A percentile compares a stretch with the other conserved stretches of the same genome.
Evolutionary conservation across 2,329 filamentous ascomycete species (phyloP).

Genomic region (Aspergillus nomiae): DNA sequence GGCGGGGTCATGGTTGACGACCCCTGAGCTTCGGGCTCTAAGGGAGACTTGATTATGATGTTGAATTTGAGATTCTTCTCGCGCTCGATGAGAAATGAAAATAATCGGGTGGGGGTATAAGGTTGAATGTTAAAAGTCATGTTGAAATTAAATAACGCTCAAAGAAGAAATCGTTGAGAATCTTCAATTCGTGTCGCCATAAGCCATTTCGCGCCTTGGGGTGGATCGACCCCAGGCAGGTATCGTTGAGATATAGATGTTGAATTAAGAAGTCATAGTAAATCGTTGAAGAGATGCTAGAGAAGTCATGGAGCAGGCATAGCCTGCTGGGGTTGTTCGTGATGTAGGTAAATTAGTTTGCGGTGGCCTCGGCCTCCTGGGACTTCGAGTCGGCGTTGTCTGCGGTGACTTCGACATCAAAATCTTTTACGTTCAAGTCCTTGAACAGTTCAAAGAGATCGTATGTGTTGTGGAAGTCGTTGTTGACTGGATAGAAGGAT

Average conservation of each 20-base stretch:
- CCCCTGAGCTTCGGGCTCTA: constrained; percentile 9
- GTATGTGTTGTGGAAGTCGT: constrained; percentile 86
- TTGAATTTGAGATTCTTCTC: constrained; percentile 21
- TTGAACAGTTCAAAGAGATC: constrained; percentile 86
- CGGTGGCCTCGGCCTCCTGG: constrained; percentile 17
- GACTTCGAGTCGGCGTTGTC: constrained; percentile 22
- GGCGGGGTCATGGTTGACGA: background rate
- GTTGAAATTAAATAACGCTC: constrained; percentile 44
- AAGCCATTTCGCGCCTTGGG: constrained; percentile 30
- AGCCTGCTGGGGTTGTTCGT: constrained; percentile 7
- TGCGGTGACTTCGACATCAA: constrained; percentile 34
- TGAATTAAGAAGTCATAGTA: constrained; percentile 34
- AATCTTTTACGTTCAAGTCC: constrained; percentile 57
- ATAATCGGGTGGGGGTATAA: constrained; percentile 35
- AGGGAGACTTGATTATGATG: constrained; percentile 17
- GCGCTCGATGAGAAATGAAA: constrained; percentile 14
- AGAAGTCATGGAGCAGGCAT: constrained; percentile 13
- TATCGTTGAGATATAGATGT: constrained; percentile 42
- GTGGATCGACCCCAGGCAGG: constrained; percentile 17
- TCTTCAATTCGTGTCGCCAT: constrained; percentile 43
- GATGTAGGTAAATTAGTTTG: constrained; percentile 21
- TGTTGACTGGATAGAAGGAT: constrained; percentile 69
- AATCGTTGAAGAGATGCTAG: constrained; percentile 16
- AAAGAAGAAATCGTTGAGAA: constrained; percentile 45
- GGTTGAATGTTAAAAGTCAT: constrained; percentile 30